Evolutionary conservation across 1,284 basidiomycete genomes (phyloP).

Genomic region (Cerioporus squamosus): DNA sequence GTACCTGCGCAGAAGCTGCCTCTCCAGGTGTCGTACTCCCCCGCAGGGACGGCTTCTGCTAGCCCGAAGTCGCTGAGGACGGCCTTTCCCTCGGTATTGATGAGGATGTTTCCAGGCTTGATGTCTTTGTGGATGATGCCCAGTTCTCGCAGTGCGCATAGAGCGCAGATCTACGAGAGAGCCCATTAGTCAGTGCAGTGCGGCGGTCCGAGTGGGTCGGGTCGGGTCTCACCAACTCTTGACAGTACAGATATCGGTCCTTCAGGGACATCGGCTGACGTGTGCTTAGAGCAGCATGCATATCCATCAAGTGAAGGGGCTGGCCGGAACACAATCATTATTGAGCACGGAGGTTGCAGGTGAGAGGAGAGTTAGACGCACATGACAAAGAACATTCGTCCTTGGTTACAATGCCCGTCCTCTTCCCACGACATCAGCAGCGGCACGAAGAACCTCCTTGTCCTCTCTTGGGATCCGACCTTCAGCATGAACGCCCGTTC

Average conservation of each 20-base stretch:
- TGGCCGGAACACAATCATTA: background rate
- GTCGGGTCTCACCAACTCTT: conserved; percentile 21
- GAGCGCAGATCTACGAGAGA: conserved; percentile 18
- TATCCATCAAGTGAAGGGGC: conserved; percentile 6
- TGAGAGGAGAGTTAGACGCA: conserved; percentile 7
- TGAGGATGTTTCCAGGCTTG: conserved; percentile 67
- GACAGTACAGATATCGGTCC: conserved; percentile 16
- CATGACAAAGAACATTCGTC: conserved; percentile 30
- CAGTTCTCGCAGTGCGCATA: conserved; percentile 22
- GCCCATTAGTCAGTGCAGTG: background rate
- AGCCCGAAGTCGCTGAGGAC: conserved; percentile 48
- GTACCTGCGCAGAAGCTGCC: conserved; percentile 54
- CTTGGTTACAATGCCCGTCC: background rate
- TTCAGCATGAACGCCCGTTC: conserved; percentile 14
- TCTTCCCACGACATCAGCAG: conserved; percentile 29
- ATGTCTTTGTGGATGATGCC: conserved; percentile 44
- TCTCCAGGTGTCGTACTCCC: background rate
- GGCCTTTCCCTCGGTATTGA: conserved; percentile 62
- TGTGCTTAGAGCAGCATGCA: background rate
- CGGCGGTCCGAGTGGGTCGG: too few species aligned
- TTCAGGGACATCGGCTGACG: background rate
- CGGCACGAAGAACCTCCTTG: conserved; percentile 4
- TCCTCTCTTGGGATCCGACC: background rate
- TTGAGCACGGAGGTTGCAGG: background rate
- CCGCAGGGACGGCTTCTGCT: background rate